These are phyloP conservation scores for Neofusicoccum umdonicola DNA, from an alignment of 2,329 filamentous ascomycete species.

Conservation along the genomic window DNA sequence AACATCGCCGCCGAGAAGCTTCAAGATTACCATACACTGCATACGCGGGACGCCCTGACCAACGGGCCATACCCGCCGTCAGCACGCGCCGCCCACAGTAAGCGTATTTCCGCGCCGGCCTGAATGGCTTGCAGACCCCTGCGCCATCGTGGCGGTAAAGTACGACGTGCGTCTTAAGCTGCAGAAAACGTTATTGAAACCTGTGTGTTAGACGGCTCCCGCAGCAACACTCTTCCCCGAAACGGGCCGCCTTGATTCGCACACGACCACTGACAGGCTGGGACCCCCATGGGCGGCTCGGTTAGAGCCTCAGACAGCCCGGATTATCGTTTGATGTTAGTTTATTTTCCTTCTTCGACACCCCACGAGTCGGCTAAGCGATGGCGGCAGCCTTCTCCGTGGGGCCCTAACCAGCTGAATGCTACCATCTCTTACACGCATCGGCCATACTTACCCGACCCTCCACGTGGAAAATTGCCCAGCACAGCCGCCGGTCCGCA, in stretches of 20 bases:
- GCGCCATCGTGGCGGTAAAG: background rate
- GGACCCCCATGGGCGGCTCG: background rate
- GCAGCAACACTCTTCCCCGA: background rate
- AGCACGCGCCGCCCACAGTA: background rate
- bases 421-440: background rate
- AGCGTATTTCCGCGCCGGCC: background rate
- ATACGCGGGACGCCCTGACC: background rate
- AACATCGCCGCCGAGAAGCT: background rate
- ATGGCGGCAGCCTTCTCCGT: background rate
- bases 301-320: background rate
- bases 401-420: background rate
- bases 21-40: background rate
- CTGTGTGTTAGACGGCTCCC: background rate
- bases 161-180: background rate
- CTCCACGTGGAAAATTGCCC: background rate
- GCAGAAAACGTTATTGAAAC: conserved; percentile 10
- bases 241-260: background rate
- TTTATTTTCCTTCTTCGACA: background rate
- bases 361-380: background rate
- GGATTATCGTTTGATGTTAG: background rate
- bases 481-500: background rate
- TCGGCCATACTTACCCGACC: background rate
- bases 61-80: background rate
- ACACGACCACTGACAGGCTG: background rate
- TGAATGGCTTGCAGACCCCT: background rate